phyloP scores from a whole-genome alignment of 352 stramenopile species.

The Elongisporangium undulatum region DNA sequence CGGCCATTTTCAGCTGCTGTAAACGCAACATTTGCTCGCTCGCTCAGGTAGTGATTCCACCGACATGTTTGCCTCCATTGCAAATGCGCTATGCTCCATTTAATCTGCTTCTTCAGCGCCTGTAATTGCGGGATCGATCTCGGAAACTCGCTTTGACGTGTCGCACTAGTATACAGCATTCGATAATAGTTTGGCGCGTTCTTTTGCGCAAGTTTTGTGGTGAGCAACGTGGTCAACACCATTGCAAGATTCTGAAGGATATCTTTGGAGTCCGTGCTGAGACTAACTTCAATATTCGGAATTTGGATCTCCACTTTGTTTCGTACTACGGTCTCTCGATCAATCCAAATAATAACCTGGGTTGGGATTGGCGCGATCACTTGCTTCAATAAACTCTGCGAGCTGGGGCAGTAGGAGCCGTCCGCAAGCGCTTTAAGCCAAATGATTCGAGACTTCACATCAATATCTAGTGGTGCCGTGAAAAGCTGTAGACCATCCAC shows the following conservation, averaged over 20 bases:
- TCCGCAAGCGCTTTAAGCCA: slow-evolving; percentile 59
- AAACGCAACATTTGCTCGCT: slow-evolving; percentile 38
- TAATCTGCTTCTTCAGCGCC: slow-evolving; percentile 38
- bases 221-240: slow-evolving; percentile 1
- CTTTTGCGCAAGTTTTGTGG: too few species aligned
- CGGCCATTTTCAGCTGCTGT: slow-evolving; percentile 27
- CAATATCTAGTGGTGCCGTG: slow-evolving; percentile 62
- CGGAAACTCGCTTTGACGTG: neutral
- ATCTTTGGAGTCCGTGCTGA: slow-evolving; percentile 49
- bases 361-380: slow-evolving; percentile 64
- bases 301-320: slow-evolving; percentile 58
- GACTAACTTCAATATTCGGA: slow-evolving; percentile 40
- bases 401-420: slow-evolving; percentile 55
- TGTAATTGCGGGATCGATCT: slow-evolving; percentile 39
- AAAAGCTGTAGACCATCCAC: slow-evolving; percentile 64
- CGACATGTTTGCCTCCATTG: slow-evolving; percentile 53
- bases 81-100: slow-evolving; percentile 59
- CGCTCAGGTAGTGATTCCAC: slow-evolving; percentile 46
- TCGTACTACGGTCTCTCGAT: slow-evolving; percentile 25
- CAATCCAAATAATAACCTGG: slow-evolving; percentile 50
- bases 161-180: slow-evolving; percentile 1
- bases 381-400: slow-evolving; percentile 54
- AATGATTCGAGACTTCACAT: slow-evolving; percentile 59
- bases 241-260: slow-evolving; percentile 45
- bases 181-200: too few species aligned